Base-by-base conservation (phyloP, 2,329 filamentous ascomycete genomes). In the Colletotrichum cordylinicola region DNA sequence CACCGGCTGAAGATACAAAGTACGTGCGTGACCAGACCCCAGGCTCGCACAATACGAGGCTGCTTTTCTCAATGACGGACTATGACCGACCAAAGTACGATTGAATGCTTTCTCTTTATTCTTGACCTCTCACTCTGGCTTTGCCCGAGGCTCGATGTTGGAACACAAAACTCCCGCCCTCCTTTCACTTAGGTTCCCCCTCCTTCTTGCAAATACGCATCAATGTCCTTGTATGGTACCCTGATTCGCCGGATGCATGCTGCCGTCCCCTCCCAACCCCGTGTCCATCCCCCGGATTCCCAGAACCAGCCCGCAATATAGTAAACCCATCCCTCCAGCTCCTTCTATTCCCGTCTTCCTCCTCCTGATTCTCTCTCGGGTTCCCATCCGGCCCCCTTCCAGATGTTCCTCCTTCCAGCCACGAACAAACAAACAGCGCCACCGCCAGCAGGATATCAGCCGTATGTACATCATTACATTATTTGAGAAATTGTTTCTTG, bases 381-480 rank as follows among this genome's bases (percentile, higher is more conserved):
- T 71, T 62, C 71, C 24, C 74, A 75, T 74, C 61, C 72, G 31
- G 58, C n/a, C 64, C 37, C 74, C 13, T 10, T 39, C 37, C 65
- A 13, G 10, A n/a, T 52, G 6, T 27, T n/a, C 35, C 52, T 16
- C n/a, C 27, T 58, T 9, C 64, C 64, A 62, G 56, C 71, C 64
- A 73, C 74, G 66, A 76, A 72, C 74, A 70, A 76, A 72, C 69
- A 76, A 76, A 72, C 62, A 76, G 66, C 74, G 71, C 72, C 74
- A 31, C 72, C 74, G 71, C 60, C 72, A 62, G 66, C 74, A 70
- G 61, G 60, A 76, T 66, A 71, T 76, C 24, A 67, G 48, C 71
- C 72, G 67, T 75, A 33, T 70, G 55, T 74, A 67, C 70, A 62
- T 77, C 74, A 77, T 77, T 77, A 77, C 76, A 76, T 77, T 77